These are phyloP conservation scores for Rheum nobile DNA, from an alignment of 148 eudicot species.

Conservation along the genomic window DNA sequence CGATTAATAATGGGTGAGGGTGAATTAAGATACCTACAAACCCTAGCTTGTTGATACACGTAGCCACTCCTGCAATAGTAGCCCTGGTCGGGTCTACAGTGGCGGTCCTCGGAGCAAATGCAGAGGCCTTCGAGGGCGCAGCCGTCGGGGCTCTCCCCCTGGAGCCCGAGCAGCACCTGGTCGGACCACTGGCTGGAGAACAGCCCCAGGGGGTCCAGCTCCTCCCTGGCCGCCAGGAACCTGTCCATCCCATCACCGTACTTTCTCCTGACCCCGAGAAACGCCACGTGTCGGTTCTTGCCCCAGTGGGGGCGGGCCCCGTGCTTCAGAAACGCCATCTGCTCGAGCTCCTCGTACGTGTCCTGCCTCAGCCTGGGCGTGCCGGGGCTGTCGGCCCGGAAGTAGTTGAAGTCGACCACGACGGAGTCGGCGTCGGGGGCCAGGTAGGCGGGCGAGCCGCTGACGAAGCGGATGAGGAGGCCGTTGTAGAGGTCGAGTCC, in stretches of 20 bases:
- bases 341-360: constrained; percentile 63
- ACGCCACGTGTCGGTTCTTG: constrained; percentile 55
- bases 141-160: constrained; percentile 25
- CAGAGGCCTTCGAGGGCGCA: constrained; percentile 81
- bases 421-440: constrained; percentile 56
- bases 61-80: constrained; percentile 48
- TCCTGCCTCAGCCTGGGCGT: constrained; percentile 58
- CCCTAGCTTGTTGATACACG: constrained; percentile 55
- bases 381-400: constrained; percentile 39
- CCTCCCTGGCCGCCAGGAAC: constrained; percentile 39
- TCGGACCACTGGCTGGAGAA: constrained; percentile 73
- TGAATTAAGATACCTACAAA: constrained; percentile 64
- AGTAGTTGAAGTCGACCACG: constrained; percentile 58
- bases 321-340: constrained; percentile 72
- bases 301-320: constrained; percentile 86
- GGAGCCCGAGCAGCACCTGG: constrained; percentile 41
- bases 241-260: constrained; percentile 26
- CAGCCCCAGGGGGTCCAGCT: constrained; percentile 39
- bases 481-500: constrained; percentile 65
- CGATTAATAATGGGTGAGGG: no score
- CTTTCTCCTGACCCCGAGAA: constrained; percentile 35
- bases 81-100: constrained; percentile 69
- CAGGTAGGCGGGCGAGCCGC: constrained; percentile 44
- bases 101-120: constrained; percentile 61
- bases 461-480: constrained; percentile 46